Base-by-base conservation (phyloP, 352 stramenopile genomes). In the Phytophthora aleatoria region DNA sequence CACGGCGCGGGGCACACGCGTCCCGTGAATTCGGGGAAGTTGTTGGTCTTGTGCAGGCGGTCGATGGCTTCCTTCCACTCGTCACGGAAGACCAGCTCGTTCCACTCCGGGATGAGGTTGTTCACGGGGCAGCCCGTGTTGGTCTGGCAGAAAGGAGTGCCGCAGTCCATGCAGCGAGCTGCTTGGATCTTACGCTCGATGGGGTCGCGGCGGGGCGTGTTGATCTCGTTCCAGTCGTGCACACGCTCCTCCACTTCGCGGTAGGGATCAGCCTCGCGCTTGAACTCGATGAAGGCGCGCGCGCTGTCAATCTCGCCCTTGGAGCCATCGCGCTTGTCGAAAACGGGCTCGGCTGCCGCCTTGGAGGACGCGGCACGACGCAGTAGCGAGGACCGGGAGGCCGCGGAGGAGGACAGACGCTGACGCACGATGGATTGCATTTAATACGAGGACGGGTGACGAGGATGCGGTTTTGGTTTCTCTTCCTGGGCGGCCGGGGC, bases 61-160 rank as follows among this genome's bases (percentile, higher is more conserved):
- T 98, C 90, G 71, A 97, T 98, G 31, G 97, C 97, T 64, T 99
- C 96, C 56, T 92, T 87, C 96, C 96, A 99, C 73, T 98, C 94
- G 65, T 97, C 94, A 57, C 98, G 96, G 81, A 94, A 98, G 33
- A 99, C 97, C 11, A 99, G 82, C 67, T 98, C 97, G 77, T 99
- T 99, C 96, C 96, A 99, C 82, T 99, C 96, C 2, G 97, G 97
- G 64, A 99, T 99, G 16, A 99, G 77, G 72, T 99, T 99, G 81
- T 98, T 96, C 16, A 99, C 92, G 24, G 97, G 97, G 68, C 97
- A 99, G 49, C 97, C 97, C 41, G 96, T 98, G 79, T 99, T 96
- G 35, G 96, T 99, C 79, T 99, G 96, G 77, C 96, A 99, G 69
- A 99, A 99, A 33, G 97, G 97, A 13, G 96, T 99, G 45, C 97